Base-by-base conservation (phyloP, 768 basidiomycete species). In the Tubosaeta sp. region DNA sequence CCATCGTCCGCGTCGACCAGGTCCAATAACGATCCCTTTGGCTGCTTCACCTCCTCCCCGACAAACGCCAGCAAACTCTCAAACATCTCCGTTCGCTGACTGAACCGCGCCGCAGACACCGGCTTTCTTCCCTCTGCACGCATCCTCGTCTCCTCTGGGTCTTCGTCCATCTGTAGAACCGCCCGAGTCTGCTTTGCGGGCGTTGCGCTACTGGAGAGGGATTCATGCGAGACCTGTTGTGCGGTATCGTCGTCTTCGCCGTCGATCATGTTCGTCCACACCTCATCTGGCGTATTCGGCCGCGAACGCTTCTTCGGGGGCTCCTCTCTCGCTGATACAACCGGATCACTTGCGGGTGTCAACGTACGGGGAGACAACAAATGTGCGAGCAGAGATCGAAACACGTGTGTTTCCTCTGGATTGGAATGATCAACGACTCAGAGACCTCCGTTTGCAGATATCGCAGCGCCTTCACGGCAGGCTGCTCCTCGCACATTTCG, bases 381-480 rank as follows among this genome's bases (percentile, higher is more conserved):
- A 57, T 88, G 77, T 4, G 81, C 76, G 42, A 91, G 77, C 7
- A 91, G 73, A 0, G 80, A 76, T 22, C 86, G 79, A 63, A 90
- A 91, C 7, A 70, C 62, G 37, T 76, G 75, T 0, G 83, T 75
- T 62, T 91, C 88, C 51, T 80, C 76, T 0, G 76, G 59, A 57
- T 85, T 77, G 51, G 69, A 72, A 57, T 89, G 87, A 63, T 91
- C 80, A 16, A 91, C 89, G 4, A 88, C 2, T 76, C 75, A 0
- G 82, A 82, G 9, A 92, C 85, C 45, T 85, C 77, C 0, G 74
- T 81, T 65, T 85, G 85, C 32, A 92, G 71, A 69, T 89, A 91
- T 14, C 72, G 76, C 37, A 92, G 74, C 1, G 90, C 86, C 60
- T 83, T 79, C 22, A 86, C 76, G 1, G 68, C 53, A 2, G 82